These are phyloP conservation scores for Neoarthrinium moseri DNA, from an alignment of 2,329 filamentous ascomycete species.

Conservation along the genomic window DNA sequence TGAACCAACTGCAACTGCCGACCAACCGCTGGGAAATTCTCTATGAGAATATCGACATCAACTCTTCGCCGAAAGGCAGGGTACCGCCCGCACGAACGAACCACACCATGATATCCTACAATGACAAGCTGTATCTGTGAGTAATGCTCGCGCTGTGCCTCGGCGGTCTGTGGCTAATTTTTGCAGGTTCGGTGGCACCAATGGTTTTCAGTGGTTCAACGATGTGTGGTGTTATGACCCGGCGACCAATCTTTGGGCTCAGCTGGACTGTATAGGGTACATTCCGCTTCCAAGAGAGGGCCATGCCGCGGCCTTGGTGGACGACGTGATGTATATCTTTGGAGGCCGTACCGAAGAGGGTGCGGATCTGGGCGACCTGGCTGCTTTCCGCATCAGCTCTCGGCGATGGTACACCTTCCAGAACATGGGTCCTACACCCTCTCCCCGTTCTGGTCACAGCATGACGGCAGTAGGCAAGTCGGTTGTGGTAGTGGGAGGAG, in stretches of 20 bases:
- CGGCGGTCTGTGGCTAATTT: neutral
- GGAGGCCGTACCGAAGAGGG: conserved; percentile 94
- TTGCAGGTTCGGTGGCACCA: conserved; percentile 88
- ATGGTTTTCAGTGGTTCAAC: conserved; percentile 96
- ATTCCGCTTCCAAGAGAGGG: conserved; percentile 93
- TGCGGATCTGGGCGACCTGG: conserved; percentile 86
- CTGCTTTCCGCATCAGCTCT: conserved; percentile 72
- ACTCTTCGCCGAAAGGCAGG: conserved; percentile 57
- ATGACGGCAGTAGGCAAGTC: conserved; percentile 96
- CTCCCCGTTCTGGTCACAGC: conserved; percentile 89
- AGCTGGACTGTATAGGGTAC: conserved; percentile 95
- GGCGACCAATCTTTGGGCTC: conserved; percentile 75
- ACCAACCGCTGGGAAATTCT: conserved; percentile 93
- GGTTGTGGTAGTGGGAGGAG: conserved; percentile 87
- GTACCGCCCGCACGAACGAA: conserved; percentile 90
- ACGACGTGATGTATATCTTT: conserved; percentile 99
- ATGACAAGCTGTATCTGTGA: conserved; percentile 91
- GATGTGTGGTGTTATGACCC: conserved; percentile 98
- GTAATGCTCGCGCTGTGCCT: conserved; percentile 31
- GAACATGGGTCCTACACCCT: conserved; percentile 97
- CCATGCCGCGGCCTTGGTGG: conserved; percentile 88
- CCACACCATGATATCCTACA: conserved; percentile 86
- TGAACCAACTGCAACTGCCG: conserved; percentile 90
- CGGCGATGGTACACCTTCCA: conserved; percentile 98
- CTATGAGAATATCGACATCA: conserved; percentile 70